phyloP scores from a whole-genome alignment of 305 asterid species.

The Fraxinus greggii region DNA sequence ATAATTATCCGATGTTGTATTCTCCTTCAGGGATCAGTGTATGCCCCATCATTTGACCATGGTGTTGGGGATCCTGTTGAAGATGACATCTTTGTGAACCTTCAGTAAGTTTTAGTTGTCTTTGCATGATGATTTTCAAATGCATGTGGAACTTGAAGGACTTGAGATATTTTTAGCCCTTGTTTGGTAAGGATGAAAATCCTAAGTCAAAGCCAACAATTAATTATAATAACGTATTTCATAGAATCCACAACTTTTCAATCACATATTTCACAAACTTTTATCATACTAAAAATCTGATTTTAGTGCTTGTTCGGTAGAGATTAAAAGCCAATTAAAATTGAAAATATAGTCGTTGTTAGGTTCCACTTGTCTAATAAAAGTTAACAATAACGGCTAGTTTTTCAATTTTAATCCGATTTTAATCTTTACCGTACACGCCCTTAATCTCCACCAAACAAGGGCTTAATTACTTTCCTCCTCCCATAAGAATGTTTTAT shows the following conservation, averaged over 20 bases:
- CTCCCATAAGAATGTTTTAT: background rate
- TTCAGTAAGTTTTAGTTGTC: constrained; percentile 58
- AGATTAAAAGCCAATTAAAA: too few species aligned
- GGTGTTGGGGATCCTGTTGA: constrained; percentile 97
- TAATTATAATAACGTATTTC: too few species aligned
- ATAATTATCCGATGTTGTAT: background rate
- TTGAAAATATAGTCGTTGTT: too few species aligned
- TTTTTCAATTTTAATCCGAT: too few species aligned
- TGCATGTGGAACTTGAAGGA: background rate
- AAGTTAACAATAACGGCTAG: too few species aligned
- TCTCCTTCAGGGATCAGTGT: constrained; percentile 69
- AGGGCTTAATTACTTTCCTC: background rate
- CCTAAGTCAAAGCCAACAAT: background rate
- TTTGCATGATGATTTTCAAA: constrained; percentile 15
- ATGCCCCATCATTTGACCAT: constrained; percentile 89
- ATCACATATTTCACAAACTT: background rate
- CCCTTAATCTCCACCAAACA: too few species aligned
- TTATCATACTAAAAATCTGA: background rate
- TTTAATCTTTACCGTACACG: too few species aligned
- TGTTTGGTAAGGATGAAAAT: background rate
- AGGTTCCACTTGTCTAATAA: too few species aligned
- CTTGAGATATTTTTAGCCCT: background rate
- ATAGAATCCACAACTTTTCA: background rate
- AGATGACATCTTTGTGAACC: constrained; percentile 82
- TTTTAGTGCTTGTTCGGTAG: too few species aligned